These are phyloP conservation scores for Coemansia sp. DNA, from an alignment of 192 early-diverging fungal genomes.

Conservation along the genomic window DNA sequence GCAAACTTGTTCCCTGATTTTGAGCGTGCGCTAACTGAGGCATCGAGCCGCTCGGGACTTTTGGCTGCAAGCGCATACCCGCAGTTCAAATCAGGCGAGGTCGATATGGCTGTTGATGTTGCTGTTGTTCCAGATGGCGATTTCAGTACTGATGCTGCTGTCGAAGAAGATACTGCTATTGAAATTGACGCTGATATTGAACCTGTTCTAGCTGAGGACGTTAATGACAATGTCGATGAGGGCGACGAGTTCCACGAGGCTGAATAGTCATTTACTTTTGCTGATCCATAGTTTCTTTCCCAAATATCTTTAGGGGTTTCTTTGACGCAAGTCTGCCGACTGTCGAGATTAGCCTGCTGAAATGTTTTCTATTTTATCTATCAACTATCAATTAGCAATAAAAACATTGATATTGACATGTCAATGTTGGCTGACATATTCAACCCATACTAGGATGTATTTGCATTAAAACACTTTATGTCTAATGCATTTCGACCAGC, in stretches of 20 bases:
- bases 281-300: not conserved
- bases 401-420: not conserved
- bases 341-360: not conserved
- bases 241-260: constrained; percentile 47
- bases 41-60: not conserved
- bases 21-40: constrained; percentile 26
- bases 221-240: not conserved
- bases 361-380: not conserved
- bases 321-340: not conserved
- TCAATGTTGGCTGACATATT: too few relatives aligned
- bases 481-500: too few relatives aligned
- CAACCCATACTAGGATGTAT: not conserved
- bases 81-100: constrained; percentile 19
- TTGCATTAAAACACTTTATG: too few relatives aligned
- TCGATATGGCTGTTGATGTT: constrained; percentile 19
- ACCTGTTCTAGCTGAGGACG: not conserved
- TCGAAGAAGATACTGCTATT: not conserved
- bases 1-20: constrained; percentile 85
- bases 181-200: not conserved
- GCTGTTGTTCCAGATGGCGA: constrained; percentile 8
- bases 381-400: not conserved
- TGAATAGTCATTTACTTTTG: not conserved
- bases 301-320: not conserved
- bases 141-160: constrained; percentile 3
- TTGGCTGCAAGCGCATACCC: constrained; percentile 28